phyloP scores from a whole-genome alignment of 2,329 filamentous ascomycete genomes.

The Cladosporium sp. region DNA sequence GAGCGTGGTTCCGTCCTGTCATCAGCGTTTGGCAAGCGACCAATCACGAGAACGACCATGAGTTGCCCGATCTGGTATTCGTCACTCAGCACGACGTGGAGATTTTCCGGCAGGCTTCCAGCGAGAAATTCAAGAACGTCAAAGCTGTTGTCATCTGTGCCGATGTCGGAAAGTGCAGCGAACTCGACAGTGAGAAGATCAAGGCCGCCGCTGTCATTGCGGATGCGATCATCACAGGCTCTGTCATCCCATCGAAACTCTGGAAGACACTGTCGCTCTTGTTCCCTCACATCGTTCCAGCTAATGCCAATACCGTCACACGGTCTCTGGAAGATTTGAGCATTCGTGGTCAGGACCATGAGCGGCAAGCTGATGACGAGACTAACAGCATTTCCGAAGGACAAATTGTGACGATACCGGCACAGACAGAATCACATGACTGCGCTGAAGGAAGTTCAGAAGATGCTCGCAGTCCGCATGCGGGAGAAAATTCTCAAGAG shows the following conservation, averaged over 20 bases:
- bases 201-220: slow-evolving; percentile 1
- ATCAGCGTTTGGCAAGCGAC: slow-evolving; percentile 1
- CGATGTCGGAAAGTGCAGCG: neutral
- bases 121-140: slow-evolving; percentile 2
- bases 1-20: slow-evolving; percentile 1
- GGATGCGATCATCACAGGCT: slow-evolving; percentile 12
- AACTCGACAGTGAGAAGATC: neutral
- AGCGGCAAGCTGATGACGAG: neutral
- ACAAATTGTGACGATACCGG: neutral
- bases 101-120: neutral
- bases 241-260: slow-evolving; percentile 1
- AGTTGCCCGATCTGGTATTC: slow-evolving; percentile 5
- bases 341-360: neutral
- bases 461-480: neutral
- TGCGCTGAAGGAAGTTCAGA: neutral
- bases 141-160: slow-evolving; percentile 3
- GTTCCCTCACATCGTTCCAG: neutral
- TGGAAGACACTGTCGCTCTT: slow-evolving; percentile 5
- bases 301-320: neutral
- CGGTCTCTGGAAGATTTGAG: neutral
- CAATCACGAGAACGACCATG: neutral
- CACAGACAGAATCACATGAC: neutral
- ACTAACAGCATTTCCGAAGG: neutral
- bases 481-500: neutral
- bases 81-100: slow-evolving; percentile 1